Evolutionary conservation across 805 yeast species (phyloP).

Genomic region (Torulaspora microellipsoides): DNA sequence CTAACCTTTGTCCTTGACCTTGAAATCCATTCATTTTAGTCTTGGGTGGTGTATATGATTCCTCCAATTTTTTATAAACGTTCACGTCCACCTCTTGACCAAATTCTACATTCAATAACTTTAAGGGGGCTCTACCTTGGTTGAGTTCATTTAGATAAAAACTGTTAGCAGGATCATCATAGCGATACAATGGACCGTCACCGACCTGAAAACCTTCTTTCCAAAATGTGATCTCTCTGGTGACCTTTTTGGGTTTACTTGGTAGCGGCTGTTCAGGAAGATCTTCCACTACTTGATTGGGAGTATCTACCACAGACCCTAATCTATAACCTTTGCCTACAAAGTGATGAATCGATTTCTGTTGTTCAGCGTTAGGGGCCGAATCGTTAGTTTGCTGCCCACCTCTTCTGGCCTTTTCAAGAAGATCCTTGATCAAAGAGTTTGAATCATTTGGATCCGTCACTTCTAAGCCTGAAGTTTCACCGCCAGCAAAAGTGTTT

Average conservation of each 20-base stretch:
- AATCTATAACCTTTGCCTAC: slow-evolving; percentile 40
- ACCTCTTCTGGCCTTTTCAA: slow-evolving; percentile 64
- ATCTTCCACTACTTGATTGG: slow-evolving; percentile 35
- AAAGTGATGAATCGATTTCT: slow-evolving; percentile 34
- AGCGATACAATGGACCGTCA: slow-evolving; percentile 78
- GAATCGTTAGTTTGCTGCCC: slow-evolving; percentile 42
- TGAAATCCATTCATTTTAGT: slow-evolving; percentile 57
- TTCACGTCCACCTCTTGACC: slow-evolving; percentile 93
- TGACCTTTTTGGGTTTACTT: slow-evolving; percentile 46
- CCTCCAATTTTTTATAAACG: slow-evolving; percentile 75
- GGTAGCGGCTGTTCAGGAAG: slow-evolving; percentile 32
- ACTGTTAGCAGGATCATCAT: slow-evolving; percentile 89
- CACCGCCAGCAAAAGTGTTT: slow-evolving; percentile 61
- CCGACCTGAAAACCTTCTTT: slow-evolving; percentile 94
- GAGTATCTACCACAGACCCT: slow-evolving; percentile 35
- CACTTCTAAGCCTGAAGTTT: slow-evolving; percentile 73
- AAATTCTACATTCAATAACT: slow-evolving; percentile 71
- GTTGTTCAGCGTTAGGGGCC: slow-evolving; percentile 16
- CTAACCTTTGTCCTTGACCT: slow-evolving; percentile 82
- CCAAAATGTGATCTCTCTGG: slow-evolving; percentile 90
- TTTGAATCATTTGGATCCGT: slow-evolving; percentile 59
- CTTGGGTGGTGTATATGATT: slow-evolving; percentile 72
- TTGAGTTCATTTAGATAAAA: slow-evolving; percentile 73
- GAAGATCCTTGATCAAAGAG: slow-evolving; percentile 48
- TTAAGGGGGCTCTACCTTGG: slow-evolving; percentile 86